Base-by-base conservation (phyloP, 306 rosid species). In the Hylodesmum podocarpum region DNA sequence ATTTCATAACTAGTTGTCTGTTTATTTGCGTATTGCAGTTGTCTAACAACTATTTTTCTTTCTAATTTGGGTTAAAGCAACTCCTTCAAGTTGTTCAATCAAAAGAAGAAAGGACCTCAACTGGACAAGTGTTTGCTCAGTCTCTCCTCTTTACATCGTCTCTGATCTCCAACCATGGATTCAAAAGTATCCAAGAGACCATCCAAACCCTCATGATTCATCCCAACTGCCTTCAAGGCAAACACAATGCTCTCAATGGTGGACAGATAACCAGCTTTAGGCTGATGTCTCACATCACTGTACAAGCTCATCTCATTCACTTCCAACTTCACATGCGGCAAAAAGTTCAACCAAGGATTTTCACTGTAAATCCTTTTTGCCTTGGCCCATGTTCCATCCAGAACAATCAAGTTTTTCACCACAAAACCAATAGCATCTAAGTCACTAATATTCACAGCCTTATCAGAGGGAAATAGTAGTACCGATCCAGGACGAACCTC, bases 381-480 rank as follows among this genome's bases (percentile, higher is more conserved):
- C 88, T 94, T 94, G 5, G 98, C 85, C 98, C 98, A 91, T 50
- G 97, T 94, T 68, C 97, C 96, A 82, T 94, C 97, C 57, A 88
- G 70, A 37, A 94, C 93, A 63, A 91, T 90, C 91, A 91, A 74
- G 75, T 90, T 86, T 84, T 79, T 87, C 66, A 94, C 89, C 77
- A 84, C 61, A 22, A 81, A 70, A 69, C 83, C 84, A 76, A 71
- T 62, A 57, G 66, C 84, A 70, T 82, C 73, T 12, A 87, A 72
- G 13, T 81, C 81, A 24, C 70, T 51, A 18, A 76, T 57, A 59
- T 78, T 54, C 39, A 90, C 84, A 24, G 97, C 93, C 47, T 81
- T 79, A 16, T 90, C 88, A 15, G 89, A 84, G 34, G 97, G 98
- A 81, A 91, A 94, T 34, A 94, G 85, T 6, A 94, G 87, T 1